Evolutionary conservation across 2,329 filamentous ascomycete genomes (phyloP).

Genomic region (Neocucurbitaria cava): DNA sequence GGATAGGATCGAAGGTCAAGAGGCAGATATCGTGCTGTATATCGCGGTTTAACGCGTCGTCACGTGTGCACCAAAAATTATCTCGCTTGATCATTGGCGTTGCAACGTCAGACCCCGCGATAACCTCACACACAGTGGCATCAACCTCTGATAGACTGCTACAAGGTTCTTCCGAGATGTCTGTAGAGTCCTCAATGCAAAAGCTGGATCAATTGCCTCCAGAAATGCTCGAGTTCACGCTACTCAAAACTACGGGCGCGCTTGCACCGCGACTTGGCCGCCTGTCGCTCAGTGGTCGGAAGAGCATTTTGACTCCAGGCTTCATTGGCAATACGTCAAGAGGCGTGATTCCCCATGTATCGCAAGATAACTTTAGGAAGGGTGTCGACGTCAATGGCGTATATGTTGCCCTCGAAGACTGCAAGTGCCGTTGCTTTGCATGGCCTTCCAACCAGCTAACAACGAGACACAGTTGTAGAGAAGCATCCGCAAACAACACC

Average conservation of each 20-base stretch:
- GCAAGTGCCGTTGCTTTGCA: conserved; percentile 62
- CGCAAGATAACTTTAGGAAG: conserved; percentile 78
- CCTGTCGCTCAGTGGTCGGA: conserved; percentile 68
- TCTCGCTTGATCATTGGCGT: conserved; percentile 3
- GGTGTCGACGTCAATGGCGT: conserved; percentile 71
- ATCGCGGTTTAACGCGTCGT: conserved; percentile 14
- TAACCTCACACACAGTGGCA: not conserved
- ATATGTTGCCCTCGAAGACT: conserved; percentile 90
- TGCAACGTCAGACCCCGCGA: conserved; percentile 10
- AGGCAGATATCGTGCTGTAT: too few species aligned
- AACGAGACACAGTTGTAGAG: conserved; percentile 66
- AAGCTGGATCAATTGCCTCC: conserved; percentile 37
- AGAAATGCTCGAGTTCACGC: conserved; percentile 55
- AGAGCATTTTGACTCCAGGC: conserved; percentile 79
- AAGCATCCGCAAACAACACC: conserved; percentile 58
- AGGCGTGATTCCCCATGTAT: conserved; percentile 84
- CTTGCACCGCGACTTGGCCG: conserved; percentile 71
- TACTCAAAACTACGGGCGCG: conserved; percentile 48
- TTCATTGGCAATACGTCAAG: conserved; percentile 82
- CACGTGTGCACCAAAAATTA: conserved; percentile 18
- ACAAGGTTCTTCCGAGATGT: conserved; percentile 12
- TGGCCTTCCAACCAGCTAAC: conserved; percentile 35
- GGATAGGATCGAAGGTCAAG: too few species aligned
- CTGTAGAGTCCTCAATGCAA: conserved; percentile 3
- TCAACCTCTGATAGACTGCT: not conserved